These are phyloP conservation scores for Lagenaria siceraria DNA, from an alignment of 306 rosid genomes.

Conservation along the genomic window DNA sequence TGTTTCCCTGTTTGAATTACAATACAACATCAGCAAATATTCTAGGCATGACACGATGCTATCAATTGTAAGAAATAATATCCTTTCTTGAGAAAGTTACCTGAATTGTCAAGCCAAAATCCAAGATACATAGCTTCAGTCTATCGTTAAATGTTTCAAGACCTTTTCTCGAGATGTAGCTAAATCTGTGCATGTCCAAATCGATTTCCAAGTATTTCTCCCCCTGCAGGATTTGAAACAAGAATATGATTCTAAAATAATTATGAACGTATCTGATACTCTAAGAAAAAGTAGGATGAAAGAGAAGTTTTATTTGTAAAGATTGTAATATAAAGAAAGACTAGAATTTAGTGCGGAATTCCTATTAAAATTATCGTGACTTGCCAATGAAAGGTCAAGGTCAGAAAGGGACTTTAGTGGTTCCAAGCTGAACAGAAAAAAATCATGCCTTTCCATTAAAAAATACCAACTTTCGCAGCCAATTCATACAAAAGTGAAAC, in stretches of 20 bases:
- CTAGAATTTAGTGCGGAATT: neutral
- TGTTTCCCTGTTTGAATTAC: slow-evolving; percentile 47
- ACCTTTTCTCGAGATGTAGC: slow-evolving; percentile 90
- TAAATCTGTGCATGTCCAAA: slow-evolving; percentile 85
- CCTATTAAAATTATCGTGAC: neutral
- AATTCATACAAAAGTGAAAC: neutral
- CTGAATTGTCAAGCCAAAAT: slow-evolving; percentile 92
- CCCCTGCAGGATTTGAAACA: slow-evolving; percentile 44
- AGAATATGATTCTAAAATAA: neutral
- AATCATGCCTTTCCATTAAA: neutral
- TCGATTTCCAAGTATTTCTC: slow-evolving; percentile 93
- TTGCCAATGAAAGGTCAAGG: neutral
- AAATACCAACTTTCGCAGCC: neutral
- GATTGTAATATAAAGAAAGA: neutral
- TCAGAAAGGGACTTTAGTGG: neutral
- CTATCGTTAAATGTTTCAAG: slow-evolving; percentile 72
- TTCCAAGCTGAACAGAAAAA: neutral
- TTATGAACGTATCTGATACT: neutral
- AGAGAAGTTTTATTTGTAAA: neutral
- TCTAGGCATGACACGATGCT: neutral
- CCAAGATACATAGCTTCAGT: slow-evolving; percentile 53
- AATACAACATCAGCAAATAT: slow-evolving; percentile 5
- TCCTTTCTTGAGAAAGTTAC: slow-evolving; percentile 19
- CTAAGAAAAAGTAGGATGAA: neutral
- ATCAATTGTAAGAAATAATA: neutral